phyloP scores from a whole-genome alignment of 2,329 filamentous ascomycete species.

The Fusarium hostae region DNA sequence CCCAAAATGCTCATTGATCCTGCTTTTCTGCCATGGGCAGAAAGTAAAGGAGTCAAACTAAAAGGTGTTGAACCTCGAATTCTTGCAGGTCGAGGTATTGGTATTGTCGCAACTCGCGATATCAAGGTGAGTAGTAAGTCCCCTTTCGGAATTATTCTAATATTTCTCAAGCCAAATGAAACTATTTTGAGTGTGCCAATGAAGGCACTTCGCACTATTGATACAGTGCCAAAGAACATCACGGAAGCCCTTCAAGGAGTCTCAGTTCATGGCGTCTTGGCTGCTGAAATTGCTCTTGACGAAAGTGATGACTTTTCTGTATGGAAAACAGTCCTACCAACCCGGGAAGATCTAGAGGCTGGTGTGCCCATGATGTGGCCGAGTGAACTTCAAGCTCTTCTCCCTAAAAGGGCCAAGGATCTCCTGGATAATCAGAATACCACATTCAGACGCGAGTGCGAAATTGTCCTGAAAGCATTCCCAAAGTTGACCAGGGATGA shows the following conservation, averaged over 20 bases:
- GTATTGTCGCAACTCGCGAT: conserved; percentile 75
- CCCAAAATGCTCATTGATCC: conserved; percentile 39
- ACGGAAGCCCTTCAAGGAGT: conserved; percentile 63
- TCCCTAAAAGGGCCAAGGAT: conserved; percentile 56
- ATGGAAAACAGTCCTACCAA: conserved; percentile 78
- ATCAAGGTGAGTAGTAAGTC: conserved; percentile 65
- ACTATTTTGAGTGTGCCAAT: conserved; percentile 73
- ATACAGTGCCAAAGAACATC: conserved; percentile 67
- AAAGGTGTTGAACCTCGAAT: conserved; percentile 73
- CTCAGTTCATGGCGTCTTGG: conserved; percentile 77
- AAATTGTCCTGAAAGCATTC: conserved; percentile 46
- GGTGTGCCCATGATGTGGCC: conserved; percentile 59
- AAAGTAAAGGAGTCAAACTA: conserved; percentile 48
- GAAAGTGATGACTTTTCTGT: conserved; percentile 57
- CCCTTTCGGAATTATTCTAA: neutral
- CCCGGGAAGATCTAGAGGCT: conserved; percentile 64
- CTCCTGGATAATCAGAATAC: conserved; percentile 65
- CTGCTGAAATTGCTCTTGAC: conserved; percentile 72
- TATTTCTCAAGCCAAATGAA: conserved; percentile 55
- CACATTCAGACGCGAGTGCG: conserved; percentile 57
- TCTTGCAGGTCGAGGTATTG: conserved; percentile 79
- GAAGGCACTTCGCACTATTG: conserved; percentile 70
- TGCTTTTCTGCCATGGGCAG: conserved; percentile 73
- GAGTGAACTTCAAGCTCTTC: conserved; percentile 55
- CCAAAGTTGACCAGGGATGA: conserved; percentile 49